Conservation (phyloP, 1,139 yeast genomes). For the Diutina ranongensis region DNA sequence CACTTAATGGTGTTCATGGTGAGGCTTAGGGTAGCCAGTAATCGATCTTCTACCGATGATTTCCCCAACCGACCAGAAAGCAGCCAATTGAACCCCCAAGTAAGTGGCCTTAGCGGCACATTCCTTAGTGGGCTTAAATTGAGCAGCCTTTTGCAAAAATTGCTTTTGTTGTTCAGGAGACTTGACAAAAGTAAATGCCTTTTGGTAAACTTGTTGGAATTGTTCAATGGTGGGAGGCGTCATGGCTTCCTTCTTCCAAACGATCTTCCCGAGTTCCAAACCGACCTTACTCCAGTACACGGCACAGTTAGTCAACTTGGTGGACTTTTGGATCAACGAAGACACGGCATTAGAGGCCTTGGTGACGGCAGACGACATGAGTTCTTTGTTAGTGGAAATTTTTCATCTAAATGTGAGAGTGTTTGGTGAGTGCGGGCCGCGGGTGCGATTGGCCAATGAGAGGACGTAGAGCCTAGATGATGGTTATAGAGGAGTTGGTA, state of each 20-base stretch:
- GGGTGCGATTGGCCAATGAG: conserved; percentile 1
- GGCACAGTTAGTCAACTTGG: conserved; percentile 35
- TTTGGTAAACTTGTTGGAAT: conserved; percentile 65
- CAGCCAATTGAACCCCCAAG: conserved; percentile 74
- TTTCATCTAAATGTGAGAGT: neutral
- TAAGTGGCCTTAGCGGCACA: conserved; percentile 60
- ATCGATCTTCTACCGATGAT: conserved; percentile 90
- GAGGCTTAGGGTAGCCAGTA: conserved; percentile 57
- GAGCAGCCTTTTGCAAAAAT: conserved; percentile 27
- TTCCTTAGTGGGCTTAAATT: conserved; percentile 44
- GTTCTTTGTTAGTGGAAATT: neutral
- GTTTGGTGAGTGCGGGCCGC: neutral
- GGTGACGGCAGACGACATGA: conserved; percentile 4
- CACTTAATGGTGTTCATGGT: conserved; percentile 4
- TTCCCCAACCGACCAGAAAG: conserved; percentile 92
- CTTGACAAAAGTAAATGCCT: conserved; percentile 27
- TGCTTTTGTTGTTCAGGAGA: conserved; percentile 37
- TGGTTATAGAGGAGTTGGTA: neutral
- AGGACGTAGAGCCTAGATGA: neutral
- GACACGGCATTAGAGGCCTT: conserved; percentile 18
- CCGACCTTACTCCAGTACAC: conserved; percentile 86
- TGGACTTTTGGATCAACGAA: conserved; percentile 32
- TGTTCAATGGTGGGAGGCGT: conserved; percentile 82
- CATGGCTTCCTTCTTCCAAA: conserved; percentile 83
- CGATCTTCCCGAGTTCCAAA: conserved; percentile 80